Percentiles rank a stretch among this genome's conserved stretches.
Evolutionary conservation across 352 stramenopile genomes (phyloP).

Genomic region (Peronospora destructor): DNA sequence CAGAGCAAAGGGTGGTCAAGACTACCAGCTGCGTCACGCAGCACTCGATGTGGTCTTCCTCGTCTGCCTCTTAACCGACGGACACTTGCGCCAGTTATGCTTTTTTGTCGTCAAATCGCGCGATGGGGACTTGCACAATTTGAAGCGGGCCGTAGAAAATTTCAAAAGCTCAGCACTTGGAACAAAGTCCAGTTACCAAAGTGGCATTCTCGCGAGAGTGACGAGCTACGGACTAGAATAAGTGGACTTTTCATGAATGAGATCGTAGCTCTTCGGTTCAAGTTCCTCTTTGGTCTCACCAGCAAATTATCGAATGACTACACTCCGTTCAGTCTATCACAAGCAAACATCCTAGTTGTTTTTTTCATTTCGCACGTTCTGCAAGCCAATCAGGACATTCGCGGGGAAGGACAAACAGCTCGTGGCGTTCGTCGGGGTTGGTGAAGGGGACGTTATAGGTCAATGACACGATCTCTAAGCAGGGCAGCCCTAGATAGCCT

Average conservation of each 20-base stretch:
- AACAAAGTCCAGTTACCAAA: no score
- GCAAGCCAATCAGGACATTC: slow-evolving; percentile 42
- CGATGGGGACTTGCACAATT: slow-evolving; percentile 13
- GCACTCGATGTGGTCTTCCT: slow-evolving; percentile 20
- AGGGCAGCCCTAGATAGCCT: slow-evolving; percentile 65
- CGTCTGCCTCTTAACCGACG: slow-evolving; percentile 14
- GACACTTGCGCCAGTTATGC: slow-evolving; percentile 4
- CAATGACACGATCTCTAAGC: slow-evolving; percentile 70
- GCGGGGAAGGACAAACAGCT: slow-evolving; percentile 68
- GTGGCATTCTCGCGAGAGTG: no score
- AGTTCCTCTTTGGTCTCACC: no score
- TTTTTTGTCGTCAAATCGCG: slow-evolving; percentile 18
- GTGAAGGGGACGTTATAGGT: slow-evolving; percentile 59
- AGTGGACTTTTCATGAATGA: no score
- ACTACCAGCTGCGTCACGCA: slow-evolving; percentile 20
- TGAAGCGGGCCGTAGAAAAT: slow-evolving; percentile 8
- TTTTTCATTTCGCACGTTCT: slow-evolving; percentile 12
- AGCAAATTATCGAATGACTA: no score
- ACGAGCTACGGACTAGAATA: no score
- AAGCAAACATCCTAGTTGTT: not conserved
- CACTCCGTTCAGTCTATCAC: slow-evolving; percentile 5
- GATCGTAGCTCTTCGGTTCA: no score
- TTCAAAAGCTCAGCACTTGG: not conserved
- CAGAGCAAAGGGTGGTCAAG: slow-evolving; percentile 2
- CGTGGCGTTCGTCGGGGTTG: slow-evolving; percentile 59